Percentiles rank a stretch among this genome's conserved stretches.
phyloP scores from a whole-genome alignment of 179 eudicot species.

The Vitellaria paradoxa region DNA sequence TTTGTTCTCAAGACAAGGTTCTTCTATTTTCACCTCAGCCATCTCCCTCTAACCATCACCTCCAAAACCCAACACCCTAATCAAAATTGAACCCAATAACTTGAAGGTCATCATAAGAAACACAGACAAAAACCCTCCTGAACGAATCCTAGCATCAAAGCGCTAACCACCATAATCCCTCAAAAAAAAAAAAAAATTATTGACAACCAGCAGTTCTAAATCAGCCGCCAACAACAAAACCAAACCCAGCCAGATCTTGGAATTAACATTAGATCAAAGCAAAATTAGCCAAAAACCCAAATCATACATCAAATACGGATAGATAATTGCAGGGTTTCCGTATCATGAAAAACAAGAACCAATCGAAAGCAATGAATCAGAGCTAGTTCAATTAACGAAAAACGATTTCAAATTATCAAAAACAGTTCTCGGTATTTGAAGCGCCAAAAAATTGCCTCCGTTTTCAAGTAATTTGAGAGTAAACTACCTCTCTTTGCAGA shows the following conservation, averaged over 20 bases:
- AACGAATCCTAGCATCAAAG: slow-evolving; percentile 1
- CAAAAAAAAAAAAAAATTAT: not conserved
- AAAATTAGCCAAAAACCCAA: slow-evolving; percentile 15
- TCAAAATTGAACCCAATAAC: slow-evolving; percentile 14
- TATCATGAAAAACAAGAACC: not conserved
- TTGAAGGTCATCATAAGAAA: not conserved
- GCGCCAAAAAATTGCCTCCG: not conserved
- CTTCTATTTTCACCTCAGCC: slow-evolving; percentile 54
- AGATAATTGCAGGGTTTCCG: not conserved
- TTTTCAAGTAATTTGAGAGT: slow-evolving; percentile 3
- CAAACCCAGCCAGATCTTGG: slow-evolving; percentile 21
- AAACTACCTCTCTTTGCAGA: slow-evolving; percentile 20
- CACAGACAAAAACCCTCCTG: slow-evolving; percentile 10
- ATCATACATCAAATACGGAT: not conserved
- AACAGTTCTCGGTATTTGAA: not conserved
- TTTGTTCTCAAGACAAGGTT: slow-evolving; percentile 71
- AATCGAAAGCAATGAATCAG: slow-evolving; percentile 10
- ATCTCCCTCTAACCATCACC: slow-evolving; percentile 36
- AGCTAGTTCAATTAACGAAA: slow-evolving; percentile 3
- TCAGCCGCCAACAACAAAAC: slow-evolving; percentile 1
- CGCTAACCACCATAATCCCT: slow-evolving; percentile 6
- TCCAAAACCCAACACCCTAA: slow-evolving; percentile 26
- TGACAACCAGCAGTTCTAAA: slow-evolving; percentile 4
- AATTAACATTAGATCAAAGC: slow-evolving; percentile 28
- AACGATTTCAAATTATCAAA: not conserved